Conservation (phyloP, 306 rosid genomes). For the Quercus berberidifolia region DNA sequence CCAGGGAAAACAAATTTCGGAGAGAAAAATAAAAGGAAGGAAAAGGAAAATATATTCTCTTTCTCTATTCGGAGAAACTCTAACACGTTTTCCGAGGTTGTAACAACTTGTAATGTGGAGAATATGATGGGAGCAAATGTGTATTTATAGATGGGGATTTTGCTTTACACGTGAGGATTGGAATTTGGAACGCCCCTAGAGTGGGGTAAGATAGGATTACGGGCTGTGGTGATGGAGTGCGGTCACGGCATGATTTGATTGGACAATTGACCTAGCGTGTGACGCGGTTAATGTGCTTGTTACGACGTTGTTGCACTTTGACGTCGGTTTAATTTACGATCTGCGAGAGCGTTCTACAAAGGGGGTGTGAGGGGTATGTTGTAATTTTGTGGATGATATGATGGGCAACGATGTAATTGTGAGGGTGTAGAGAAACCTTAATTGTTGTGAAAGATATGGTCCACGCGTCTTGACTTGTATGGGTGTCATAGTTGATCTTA, state of each 20-base stretch:
- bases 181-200: background rate
- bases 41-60: background rate
- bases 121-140: too few relatives aligned
- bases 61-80: background rate
- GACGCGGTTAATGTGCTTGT: background rate
- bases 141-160: too few relatives aligned
- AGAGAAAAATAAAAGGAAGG: background rate
- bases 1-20: background rate
- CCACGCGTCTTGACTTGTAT: too few relatives aligned
- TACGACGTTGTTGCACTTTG: background rate
- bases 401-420: background rate
- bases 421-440: background rate
- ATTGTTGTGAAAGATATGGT: background rate
- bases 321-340: background rate
- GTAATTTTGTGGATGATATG: background rate
- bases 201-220: background rate
- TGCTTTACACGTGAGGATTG: background rate
- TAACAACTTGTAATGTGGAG: too few relatives aligned
- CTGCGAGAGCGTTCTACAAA: too few relatives aligned
- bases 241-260: slow-evolving; percentile 9
- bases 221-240: background rate
- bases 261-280: background rate
- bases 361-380: too few relatives aligned
- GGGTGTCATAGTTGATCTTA: background rate
- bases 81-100: too few relatives aligned